These are phyloP conservation scores for Lumnitzera littorea DNA, from an alignment of 345 rosid genomes.

Conservation along the genomic window DNA sequence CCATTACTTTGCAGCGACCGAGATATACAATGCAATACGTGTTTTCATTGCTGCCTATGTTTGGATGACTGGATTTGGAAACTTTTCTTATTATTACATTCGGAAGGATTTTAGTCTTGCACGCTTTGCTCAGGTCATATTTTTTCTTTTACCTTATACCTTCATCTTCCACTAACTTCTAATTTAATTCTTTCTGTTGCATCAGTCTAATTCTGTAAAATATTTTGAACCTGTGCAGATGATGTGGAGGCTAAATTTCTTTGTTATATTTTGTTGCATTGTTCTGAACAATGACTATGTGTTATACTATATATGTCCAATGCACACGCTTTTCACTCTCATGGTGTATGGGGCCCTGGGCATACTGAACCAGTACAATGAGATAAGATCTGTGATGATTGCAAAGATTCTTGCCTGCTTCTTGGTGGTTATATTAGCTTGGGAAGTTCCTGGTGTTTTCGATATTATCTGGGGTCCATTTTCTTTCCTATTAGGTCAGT, in stretches of 20 bases:
- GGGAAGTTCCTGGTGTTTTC: slow-evolving; percentile 95
- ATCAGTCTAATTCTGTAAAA: too few species aligned
- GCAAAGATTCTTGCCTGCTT: slow-evolving; percentile 76
- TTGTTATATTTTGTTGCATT: slow-evolving; percentile 82
- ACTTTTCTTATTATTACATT: slow-evolving; percentile 91
- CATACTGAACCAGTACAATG: slow-evolving; percentile 74
- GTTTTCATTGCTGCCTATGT: slow-evolving; percentile 96
- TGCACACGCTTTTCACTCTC: slow-evolving; percentile 94
- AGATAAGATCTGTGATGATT: slow-evolving; percentile 83
- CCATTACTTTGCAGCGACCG: slow-evolving; percentile 95
- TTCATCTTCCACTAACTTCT: neutral
- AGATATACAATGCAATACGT: slow-evolving; percentile 92
- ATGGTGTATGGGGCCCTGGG: slow-evolving; percentile 97
- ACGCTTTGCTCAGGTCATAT: slow-evolving; percentile 81
- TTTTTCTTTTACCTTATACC: neutral
- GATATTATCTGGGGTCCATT: slow-evolving; percentile 78
- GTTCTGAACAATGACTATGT: slow-evolving; percentile 90
- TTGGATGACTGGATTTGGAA: slow-evolving; percentile 98
- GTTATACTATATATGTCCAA: slow-evolving; percentile 95
- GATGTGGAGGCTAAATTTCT: slow-evolving; percentile 99
- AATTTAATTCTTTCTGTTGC: too few species aligned
- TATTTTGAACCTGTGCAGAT: slow-evolving; percentile 43
- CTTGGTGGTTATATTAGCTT: slow-evolving; percentile 71
- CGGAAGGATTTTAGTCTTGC: slow-evolving; percentile 93
- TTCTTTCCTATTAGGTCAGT: slow-evolving; percentile 58